Evolutionary conservation across 345 rosid species (phyloP), one percentile per base, ranked within the genome.

Genomic region (Moricandia moricandioides): DNA sequence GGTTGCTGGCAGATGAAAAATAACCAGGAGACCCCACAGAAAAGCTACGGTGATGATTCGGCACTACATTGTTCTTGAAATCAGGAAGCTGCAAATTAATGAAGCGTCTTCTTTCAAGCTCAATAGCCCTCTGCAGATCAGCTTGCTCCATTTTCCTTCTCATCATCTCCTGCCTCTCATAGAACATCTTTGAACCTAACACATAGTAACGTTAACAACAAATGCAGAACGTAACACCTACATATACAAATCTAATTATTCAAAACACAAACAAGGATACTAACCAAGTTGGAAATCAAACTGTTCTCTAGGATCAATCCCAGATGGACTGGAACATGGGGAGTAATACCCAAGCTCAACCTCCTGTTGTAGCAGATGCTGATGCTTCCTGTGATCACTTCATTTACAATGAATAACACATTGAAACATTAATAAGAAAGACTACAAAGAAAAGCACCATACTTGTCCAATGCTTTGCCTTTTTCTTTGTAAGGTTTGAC

Each of bases 401-500:
- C 3, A 31, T 68, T 56, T 47, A 57, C 18, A 39, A 39, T 39
- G n/a, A 29, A 57, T 49, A 51, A 33, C 12, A 11, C n/a, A 40
- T 4, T 63, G 14, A 69, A 69, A n/a, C 57, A 14, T 29, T 29
- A 29, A 16, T 5, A 63, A 62, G 70, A 30, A 9, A 34, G 17
- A 17, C 62, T 49, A 11, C 27, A 64, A 47, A 54, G 16, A 26
- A n/a, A 58, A 33, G 26, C 11, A n/a, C n/a, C 87, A 69, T 88
- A 95, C 99, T 81, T 88, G 62, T 84, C 96, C 33, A 84, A 73
- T 18, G 84, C 78, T 88, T 88, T 90, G 68, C 96, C 97, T 84
- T 95, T 95, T 81, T 89, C 97, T 86, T 92, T 92, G 88, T 95
- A 92, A 26, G 99, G 99, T 85, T 92, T 95, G 37, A 95, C 97